Conservation (phyloP, 2,329 filamentous ascomycete genomes). For the Fusarium aywerte region DNA sequence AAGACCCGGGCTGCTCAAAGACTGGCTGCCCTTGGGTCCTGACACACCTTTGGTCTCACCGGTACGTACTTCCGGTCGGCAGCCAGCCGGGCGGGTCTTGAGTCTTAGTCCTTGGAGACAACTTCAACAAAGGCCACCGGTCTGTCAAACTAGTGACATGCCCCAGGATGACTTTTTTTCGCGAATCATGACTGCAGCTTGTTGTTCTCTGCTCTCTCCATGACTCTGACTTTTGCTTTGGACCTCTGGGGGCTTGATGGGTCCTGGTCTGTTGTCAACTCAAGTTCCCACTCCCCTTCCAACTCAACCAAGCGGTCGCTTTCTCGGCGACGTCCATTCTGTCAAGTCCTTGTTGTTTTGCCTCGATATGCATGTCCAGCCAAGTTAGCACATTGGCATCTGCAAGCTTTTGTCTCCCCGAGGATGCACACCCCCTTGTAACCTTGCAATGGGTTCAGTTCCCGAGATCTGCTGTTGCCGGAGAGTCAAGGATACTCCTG, state of each 20-base stretch:
- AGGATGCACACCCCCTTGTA: slow-evolving; percentile 19
- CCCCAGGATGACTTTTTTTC: slow-evolving; percentile 20
- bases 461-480: slow-evolving; percentile 29
- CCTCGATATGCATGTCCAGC: slow-evolving; percentile 15
- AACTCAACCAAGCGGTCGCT: slow-evolving; percentile 26
- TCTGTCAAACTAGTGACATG: slow-evolving; percentile 31
- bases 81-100: slow-evolving; percentile 37
- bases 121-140: slow-evolving; percentile 4
- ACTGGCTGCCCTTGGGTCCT: slow-evolving; percentile 30
- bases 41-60: slow-evolving; percentile 20
- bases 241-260: slow-evolving; percentile 24
- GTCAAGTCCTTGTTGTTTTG: slow-evolving; percentile 19
- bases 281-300: slow-evolving; percentile 20
- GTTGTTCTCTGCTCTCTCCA: slow-evolving; percentile 9
- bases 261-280: slow-evolving; percentile 9
- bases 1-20: neutral
- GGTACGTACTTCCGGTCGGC: slow-evolving; percentile 31
- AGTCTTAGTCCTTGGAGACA: slow-evolving; percentile 3
- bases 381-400: slow-evolving; percentile 11
- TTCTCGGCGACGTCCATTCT: slow-evolving; percentile 27
- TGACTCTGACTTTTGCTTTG: slow-evolving; percentile 16
- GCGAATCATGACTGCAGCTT: slow-evolving; percentile 40
- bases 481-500: slow-evolving; percentile 11
- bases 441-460: slow-evolving; percentile 11
- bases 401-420: slow-evolving; percentile 34